These are phyloP conservation scores for Solanum rostratum DNA, from an alignment of 257 asterid species.

Conservation along the genomic window DNA sequence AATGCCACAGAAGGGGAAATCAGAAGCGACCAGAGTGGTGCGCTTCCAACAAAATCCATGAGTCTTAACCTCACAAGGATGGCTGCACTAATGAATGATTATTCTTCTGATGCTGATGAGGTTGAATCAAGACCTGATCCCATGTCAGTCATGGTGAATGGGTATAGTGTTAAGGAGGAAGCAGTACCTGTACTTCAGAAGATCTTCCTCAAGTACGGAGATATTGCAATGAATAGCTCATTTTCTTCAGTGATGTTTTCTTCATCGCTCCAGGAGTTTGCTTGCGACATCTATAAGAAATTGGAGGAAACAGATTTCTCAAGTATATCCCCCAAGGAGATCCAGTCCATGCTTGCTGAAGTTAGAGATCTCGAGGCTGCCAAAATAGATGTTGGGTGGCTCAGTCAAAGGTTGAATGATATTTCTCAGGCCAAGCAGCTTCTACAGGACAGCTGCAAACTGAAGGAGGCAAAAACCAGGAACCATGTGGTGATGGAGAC, in stretches of 20 bases:
- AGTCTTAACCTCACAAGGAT: slow-evolving; percentile 1
- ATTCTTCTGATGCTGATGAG: neutral
- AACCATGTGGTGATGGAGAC: neutral
- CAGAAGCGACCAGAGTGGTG: neutral
- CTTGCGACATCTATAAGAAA: neutral
- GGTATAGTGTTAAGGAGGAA: slow-evolving; percentile 5
- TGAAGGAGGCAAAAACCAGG: neutral
- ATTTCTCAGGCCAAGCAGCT: neutral
- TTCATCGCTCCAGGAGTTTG: neutral
- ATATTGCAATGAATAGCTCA: slow-evolving; percentile 4
- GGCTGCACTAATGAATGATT: neutral
- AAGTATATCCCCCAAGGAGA: neutral
- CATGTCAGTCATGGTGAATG: neutral
- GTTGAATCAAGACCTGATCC: neutral
- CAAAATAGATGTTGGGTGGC: neutral
- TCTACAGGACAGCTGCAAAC: neutral
- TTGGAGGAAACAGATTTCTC: neutral
- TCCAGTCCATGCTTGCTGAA: neutral
- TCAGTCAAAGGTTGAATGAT: neutral
- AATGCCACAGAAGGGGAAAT: neutral
- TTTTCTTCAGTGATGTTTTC: neutral
- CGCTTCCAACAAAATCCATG: neutral
- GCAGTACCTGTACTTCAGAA: neutral
- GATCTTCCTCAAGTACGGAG: slow-evolving; percentile 3
- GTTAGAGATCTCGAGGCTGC: neutral